Conservation (phyloP, 768 basidiomycete genomes). For the Russula foetens region DNA sequence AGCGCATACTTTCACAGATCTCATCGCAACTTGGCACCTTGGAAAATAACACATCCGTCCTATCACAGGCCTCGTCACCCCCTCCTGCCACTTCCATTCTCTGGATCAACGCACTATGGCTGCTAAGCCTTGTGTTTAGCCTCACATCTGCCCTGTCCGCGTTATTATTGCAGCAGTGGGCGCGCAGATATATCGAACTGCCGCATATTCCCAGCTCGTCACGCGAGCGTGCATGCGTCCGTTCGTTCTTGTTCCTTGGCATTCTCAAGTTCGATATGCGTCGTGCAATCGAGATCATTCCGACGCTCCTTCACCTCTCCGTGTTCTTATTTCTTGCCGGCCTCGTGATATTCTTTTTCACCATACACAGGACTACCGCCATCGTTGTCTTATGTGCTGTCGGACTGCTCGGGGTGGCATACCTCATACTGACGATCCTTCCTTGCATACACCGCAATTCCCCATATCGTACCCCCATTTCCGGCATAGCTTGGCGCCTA, state of each 20-base stretch:
- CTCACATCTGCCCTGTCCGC: constrained; percentile 13
- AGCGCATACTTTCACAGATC: not conserved
- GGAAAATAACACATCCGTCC: not conserved
- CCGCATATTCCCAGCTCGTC: constrained; percentile 23
- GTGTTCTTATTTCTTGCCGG: constrained; percentile 43
- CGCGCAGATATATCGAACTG: constrained; percentile 12
- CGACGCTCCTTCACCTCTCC: constrained; percentile 40
- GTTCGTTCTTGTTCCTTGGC: constrained; percentile 30
- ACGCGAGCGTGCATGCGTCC: constrained; percentile 34
- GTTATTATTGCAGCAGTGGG: constrained; percentile 14
- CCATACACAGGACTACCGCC: constrained; percentile 20
- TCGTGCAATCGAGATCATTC: constrained; percentile 34
- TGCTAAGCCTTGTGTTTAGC: constrained; percentile 15
- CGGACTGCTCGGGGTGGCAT: constrained; percentile 1
- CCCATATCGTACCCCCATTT: constrained; percentile 20
- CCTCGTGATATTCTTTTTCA: constrained; percentile 36
- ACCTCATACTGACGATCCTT: constrained; percentile 16
- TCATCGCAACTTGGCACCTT: constrained; percentile 1
- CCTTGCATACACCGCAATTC: constrained; percentile 12
- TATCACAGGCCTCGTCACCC: not conserved
- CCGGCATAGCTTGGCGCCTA: not conserved
- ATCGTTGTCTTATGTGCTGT: constrained; percentile 2
- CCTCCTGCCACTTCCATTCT: not conserved
- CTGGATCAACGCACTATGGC: constrained; percentile 15
- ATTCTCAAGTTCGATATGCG: constrained; percentile 33